Evolutionary conservation across 2,329 filamentous ascomycete species (phyloP).

Genomic region (Tolypocladium ophioglossoides): DNA sequence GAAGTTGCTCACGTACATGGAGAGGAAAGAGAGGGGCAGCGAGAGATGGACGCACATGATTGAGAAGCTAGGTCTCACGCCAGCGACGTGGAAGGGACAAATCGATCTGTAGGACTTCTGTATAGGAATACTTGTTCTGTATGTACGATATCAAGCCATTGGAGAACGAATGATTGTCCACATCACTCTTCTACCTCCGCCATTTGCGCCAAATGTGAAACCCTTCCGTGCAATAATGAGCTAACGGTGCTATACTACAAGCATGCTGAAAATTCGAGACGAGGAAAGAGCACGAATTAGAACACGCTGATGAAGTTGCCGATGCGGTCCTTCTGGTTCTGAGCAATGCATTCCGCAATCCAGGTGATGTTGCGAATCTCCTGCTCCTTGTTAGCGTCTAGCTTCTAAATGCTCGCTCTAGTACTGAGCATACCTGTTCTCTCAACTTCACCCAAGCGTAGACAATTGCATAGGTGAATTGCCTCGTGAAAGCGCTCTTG

Average conservation of each 20-base stretch:
- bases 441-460: conserved; percentile 97
- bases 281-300: conserved; percentile 31
- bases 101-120: conserved; percentile 42
- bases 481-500: conserved; percentile 87
- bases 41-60: conserved; percentile 83
- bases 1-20: conserved; percentile 77
- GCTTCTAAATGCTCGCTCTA: not conserved
- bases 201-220: conserved; percentile 21
- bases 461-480: conserved; percentile 90
- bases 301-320: conserved; percentile 99
- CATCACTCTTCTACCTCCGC: conserved; percentile 10
- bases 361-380: conserved; percentile 99
- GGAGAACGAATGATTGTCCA: conserved; percentile 12
- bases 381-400: conserved; percentile 36
- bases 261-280: conserved; percentile 17
- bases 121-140: conserved; percentile 32
- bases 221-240: conserved; percentile 26
- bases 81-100: conserved; percentile 83
- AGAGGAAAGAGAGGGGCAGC: conserved; percentile 81
- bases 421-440: conserved; percentile 64
- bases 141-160: conserved; percentile 38
- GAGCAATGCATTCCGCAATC: conserved; percentile 99
- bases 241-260: conserved; percentile 32
- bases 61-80: conserved; percentile 71
- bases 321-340: conserved; percentile 98